A percentile compares a stretch with the other conserved stretches of the same genome.
phyloP scores from a whole-genome alignment of 257 asterid genomes.

The Verbena officinalis region DNA sequence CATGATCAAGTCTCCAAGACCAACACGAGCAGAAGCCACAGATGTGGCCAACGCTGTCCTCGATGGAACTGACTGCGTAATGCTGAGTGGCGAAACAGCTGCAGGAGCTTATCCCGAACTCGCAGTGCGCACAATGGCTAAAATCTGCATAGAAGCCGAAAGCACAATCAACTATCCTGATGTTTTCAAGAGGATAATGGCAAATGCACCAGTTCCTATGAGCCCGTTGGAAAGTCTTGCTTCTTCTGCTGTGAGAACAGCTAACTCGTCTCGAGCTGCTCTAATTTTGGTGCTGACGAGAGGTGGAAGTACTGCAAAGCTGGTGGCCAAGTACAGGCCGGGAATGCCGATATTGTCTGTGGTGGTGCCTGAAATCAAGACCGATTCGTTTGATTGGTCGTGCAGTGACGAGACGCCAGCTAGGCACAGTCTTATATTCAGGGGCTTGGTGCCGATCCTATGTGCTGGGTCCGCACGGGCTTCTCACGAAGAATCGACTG shows the following conservation, averaged over 20 bases:
- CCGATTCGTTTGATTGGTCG: slow-evolving; percentile 84
- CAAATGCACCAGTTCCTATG: slow-evolving; percentile 86
- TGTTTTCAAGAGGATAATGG: slow-evolving; percentile 68
- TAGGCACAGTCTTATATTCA: slow-evolving; percentile 75
- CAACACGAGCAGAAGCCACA: slow-evolving; percentile 92
- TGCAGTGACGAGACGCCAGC: slow-evolving; percentile 91
- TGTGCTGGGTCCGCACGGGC: slow-evolving; percentile 91
- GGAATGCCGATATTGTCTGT: slow-evolving; percentile 81
- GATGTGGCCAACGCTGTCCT: slow-evolving; percentile 93
- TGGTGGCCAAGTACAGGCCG: slow-evolving; percentile 87
- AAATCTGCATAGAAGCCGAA: slow-evolving; percentile 83
- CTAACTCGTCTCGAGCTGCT: slow-evolving; percentile 72
- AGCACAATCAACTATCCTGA: slow-evolving; percentile 74
- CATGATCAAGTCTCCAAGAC: slow-evolving; percentile 91
- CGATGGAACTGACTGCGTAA: slow-evolving; percentile 90
- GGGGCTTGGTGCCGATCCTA: slow-evolving; percentile 78
- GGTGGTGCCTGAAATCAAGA: slow-evolving; percentile 81
- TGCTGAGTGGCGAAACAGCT: slow-evolving; percentile 96
- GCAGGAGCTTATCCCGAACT: slow-evolving; percentile 95
- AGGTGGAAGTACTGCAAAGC: slow-evolving; percentile 85
- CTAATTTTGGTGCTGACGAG: slow-evolving; percentile 77
- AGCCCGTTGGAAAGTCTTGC: slow-evolving; percentile 87
- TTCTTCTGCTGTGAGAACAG: slow-evolving; percentile 80
- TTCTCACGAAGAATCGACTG: slow-evolving; percentile 84
- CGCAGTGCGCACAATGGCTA: slow-evolving; percentile 88